phyloP scores from a whole-genome alignment of 139 green algal species.

The Picochlorum sp. region DNA sequence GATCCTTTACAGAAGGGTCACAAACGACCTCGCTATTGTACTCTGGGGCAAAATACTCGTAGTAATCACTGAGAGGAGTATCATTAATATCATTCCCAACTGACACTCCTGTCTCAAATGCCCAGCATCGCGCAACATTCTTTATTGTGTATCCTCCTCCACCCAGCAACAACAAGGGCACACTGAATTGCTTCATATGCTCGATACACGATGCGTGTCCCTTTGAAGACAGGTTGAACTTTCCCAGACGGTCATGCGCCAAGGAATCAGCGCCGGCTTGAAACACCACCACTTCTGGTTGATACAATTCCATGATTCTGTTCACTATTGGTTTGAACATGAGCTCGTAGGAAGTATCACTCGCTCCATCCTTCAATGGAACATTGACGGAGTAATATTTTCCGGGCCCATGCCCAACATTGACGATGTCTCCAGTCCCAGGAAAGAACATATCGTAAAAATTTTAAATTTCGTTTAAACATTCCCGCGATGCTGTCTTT shows the following conservation, averaged over 20 bases:
- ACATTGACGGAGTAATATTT: slow-evolving; percentile 43
- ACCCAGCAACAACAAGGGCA: slow-evolving; percentile 60
- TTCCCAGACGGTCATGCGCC: slow-evolving; percentile 79
- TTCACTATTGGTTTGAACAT: slow-evolving; percentile 76
- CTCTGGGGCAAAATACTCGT: slow-evolving; percentile 66
- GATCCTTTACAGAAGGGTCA: slow-evolving; percentile 18
- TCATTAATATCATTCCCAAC: slow-evolving; percentile 51
- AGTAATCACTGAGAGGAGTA: slow-evolving; percentile 88
- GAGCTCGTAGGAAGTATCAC: slow-evolving; percentile 63
- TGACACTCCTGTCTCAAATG: slow-evolving; percentile 77
- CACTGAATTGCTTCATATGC: slow-evolving; percentile 61
- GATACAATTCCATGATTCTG: slow-evolving; percentile 78
- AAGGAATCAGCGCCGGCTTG: slow-evolving; percentile 91
- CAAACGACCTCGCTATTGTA: slow-evolving; percentile 46
- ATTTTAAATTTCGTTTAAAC: no score
- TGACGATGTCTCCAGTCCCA: slow-evolving; percentile 77
- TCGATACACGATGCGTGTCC: slow-evolving; percentile 78
- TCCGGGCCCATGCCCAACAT: slow-evolving; percentile 61
- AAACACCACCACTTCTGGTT: slow-evolving; percentile 83
- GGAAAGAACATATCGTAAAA: slow-evolving; percentile 92
- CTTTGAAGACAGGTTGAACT: slow-evolving; percentile 77
- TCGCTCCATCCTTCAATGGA: slow-evolving; percentile 76
- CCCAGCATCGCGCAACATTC: slow-evolving; percentile 94
- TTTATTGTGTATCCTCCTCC: slow-evolving; percentile 95
- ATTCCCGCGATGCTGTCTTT: no score